Conservation (phyloP, 176 grass and related monocot species). For the Thinopyrum elongatum region DNA sequence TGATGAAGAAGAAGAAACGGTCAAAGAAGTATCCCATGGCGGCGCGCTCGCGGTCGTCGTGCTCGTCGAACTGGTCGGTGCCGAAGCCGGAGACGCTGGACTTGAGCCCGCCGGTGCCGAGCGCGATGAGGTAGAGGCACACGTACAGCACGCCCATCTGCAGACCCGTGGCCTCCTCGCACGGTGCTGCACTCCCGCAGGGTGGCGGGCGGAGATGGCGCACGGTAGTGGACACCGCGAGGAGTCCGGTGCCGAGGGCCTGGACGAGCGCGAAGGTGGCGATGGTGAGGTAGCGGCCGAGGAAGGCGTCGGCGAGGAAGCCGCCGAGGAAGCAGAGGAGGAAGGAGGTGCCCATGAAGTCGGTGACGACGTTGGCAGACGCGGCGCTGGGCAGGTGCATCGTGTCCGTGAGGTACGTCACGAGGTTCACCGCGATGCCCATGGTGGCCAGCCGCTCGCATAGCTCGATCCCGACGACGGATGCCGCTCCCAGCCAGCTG, state of each 20-base stretch:
- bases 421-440: conserved; percentile 89
- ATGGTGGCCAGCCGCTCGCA: conserved; percentile 88
- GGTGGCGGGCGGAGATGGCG: conserved; percentile 58
- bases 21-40: conserved; percentile 17
- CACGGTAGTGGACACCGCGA: conserved; percentile 52
- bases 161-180: not conserved
- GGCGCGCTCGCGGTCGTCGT: not conserved
- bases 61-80: conserved; percentile 16
- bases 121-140: not conserved
- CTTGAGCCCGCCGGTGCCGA: not conserved
- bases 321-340: conserved; percentile 87
- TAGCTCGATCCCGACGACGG: conserved; percentile 76
- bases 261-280: conserved; percentile 75
- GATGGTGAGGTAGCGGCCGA: conserved; percentile 88
- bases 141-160: conserved; percentile 2
- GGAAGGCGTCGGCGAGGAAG: conserved; percentile 90
- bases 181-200: not conserved
- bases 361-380: conserved; percentile 81
- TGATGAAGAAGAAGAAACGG: conserved; percentile 13
- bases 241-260: conserved; percentile 61
- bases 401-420: conserved; percentile 72
- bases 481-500: conserved; percentile 70
- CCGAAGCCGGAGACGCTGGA: conserved; percentile 11
- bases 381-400: conserved; percentile 84
- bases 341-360: conserved; percentile 95